These are phyloP conservation scores for Fusarium circinatum DNA, from an alignment of 2,329 filamentous ascomycete species.

Conservation along the genomic window DNA sequence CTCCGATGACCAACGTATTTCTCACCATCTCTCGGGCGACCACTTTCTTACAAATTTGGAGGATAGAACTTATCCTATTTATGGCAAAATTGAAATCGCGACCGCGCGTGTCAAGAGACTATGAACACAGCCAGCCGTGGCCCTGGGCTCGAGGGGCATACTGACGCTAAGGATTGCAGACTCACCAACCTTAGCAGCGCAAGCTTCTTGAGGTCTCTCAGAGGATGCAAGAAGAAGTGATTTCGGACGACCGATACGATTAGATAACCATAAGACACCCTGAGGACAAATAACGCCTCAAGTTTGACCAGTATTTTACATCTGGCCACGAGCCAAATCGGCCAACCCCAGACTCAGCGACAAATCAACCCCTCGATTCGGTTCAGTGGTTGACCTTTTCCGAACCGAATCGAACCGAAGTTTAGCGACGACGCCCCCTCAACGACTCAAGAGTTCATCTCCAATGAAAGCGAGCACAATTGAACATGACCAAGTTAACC, in stretches of 20 bases:
- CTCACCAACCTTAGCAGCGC: not conserved
- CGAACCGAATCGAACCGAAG: conserved; percentile 25
- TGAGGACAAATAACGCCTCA: not conserved
- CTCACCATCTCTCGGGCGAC: too few species aligned
- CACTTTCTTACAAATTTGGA: too few species aligned
- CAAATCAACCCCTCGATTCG: not conserved
- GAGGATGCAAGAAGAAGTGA: not conserved
- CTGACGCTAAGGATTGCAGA: not conserved
- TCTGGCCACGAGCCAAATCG: not conserved
- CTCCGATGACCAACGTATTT: not conserved
- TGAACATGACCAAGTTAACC: conserved; percentile 2
- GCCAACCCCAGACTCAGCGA: not conserved
- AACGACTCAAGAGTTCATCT: not conserved
- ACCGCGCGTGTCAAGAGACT: not conserved
- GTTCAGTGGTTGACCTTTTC: not conserved
- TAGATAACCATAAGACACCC: not conserved
- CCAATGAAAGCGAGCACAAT: conserved; percentile 11
- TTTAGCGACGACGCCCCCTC: conserved; percentile 8
- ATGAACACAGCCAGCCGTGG: too few species aligned
- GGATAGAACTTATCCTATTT: accelerated
- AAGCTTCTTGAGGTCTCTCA: not conserved
- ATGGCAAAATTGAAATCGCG: accelerated
- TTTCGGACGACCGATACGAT: not conserved
- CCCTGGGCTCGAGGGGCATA: too few species aligned
- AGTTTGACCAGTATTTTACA: not conserved